Base-by-base conservation (phyloP, 805 yeast species). In the Debaryomyces tyrocola region DNA sequence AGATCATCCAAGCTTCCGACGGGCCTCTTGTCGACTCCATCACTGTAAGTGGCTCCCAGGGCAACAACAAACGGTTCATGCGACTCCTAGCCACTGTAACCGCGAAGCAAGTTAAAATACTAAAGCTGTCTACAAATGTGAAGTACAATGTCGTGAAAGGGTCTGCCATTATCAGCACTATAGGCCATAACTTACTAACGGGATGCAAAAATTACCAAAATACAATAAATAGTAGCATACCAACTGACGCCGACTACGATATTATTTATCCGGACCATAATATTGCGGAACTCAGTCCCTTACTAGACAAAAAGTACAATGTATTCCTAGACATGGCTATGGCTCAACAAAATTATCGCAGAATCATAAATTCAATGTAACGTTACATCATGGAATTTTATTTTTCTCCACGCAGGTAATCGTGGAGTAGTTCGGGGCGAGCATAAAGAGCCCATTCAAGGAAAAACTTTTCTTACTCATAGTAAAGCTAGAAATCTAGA, bases 11-110 rank as follows among this genome's bases (percentile, higher is more conserved):
- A 1, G 29, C 15, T 21, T 34, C 44, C 4, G 39, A 49, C 1
- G 57, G 60, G 6, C 57, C 60, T 0, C 46, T 51, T 10, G 51
- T 78, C 4, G 49, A 54, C 2, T 61, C 62, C 9, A 57, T 82
- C 6, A 53, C 66, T n/a, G 60, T 80, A 2, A 69, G 76, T 51
- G 87, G 86, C 4, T 76, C 83, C 31, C 85, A 80, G 55, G 78
- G 78, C 3, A 66, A 69, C 36, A 82, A 82, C 51, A 11, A 18
- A 4, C 55, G 82, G 44, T 64, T 79, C 29, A 52, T 77, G 20
- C 31, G 43, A n/a, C 34, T 48, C 12, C 28, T 48, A 24, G 27
- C 43, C 12, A 12, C 18, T n/a, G 21, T 44, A 17, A 24, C 36
- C 6, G 37, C 33, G 5, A 27, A 3, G 6, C 9, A 9, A 11